Evolutionary conservation across 2,329 filamentous ascomycete species (phyloP), one percentile per base, ranked within the genome.

Genomic region (Ophiognomonia clavigignenti-juglandacearum): DNA sequence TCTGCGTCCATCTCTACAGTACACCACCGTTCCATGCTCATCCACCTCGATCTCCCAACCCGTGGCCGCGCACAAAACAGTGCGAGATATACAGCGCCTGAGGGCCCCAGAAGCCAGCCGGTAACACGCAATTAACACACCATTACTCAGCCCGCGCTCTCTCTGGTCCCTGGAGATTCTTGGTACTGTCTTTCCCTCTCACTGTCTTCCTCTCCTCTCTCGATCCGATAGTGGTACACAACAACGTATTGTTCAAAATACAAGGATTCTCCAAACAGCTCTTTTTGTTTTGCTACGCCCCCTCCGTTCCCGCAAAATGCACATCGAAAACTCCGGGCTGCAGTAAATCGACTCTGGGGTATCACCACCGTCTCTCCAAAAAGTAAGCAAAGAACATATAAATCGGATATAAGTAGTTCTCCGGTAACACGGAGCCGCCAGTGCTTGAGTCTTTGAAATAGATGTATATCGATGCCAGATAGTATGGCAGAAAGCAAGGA

Each of bases 341-440:
- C 43, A 47, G 36, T 20, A 41, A 43, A 37, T 43, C 43, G 32
- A 43, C 39, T 43, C 41, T 31, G 35, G 48, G 48, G 48, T 50
- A 50, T 50, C 48, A 47, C 48, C n/a, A n/a, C n/a, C n/a, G n/a
- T n/a, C 48, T 50, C 44, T 47, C 45, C 41, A 39, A 40, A 39
- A 43, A 35, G 26, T 34, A 24, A 43, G 27, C n/a, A n/a, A n/a
- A n/a, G n/a, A n/a, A 27, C n/a, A 39, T 43, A 8, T 39, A 41
- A 34, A 26, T 39, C 39, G 34, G 22, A 20, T 19, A 8, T 50
- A n/a, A n/a, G n/a, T n/a, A n/a, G n/a, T n/a, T n/a, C n/a, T n/a
- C n/a, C n/a, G n/a, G n/a, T n/a, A n/a, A 29, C 24, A 39, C 23
- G 16, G n/a, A 45, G 27, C 43, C 48, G 23, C 38, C 37, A 39